Base-by-base conservation (phyloP, 2,329 filamentous ascomycete genomes). In the Pyrenophora graminea region DNA sequence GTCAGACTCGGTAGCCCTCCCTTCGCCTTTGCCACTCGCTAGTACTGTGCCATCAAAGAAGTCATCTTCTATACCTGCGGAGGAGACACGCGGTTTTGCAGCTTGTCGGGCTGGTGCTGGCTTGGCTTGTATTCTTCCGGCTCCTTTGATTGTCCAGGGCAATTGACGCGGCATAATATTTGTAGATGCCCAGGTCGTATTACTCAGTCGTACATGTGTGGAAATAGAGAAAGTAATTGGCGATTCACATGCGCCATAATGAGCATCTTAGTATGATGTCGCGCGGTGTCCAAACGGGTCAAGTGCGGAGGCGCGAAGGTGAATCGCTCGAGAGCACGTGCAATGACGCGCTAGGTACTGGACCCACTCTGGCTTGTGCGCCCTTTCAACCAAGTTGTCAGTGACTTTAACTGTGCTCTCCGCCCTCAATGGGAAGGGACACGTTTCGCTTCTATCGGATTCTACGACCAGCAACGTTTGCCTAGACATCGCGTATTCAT, bases 111-210 rank as follows among this genome's bases (percentile, higher is more conserved):
- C 25, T 15, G 57, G 42, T 39, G 34, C 31, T 38, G 50, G 46
- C 36, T 62, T 62, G 18, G 39, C 43, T 39, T 63, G 55, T 23
- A 58, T 59, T 42, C 58, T 64, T 43, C 55, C 56, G 15, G 45
- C 40, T 34, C 63, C 67, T 45, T 68, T 65, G 39, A 65, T 73
- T 48, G 79, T 76, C 80, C 81, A 83, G 2, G 81, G 81, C 6
- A 84, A 62, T 54, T 77, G 76, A 59, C 81, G 78, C 18, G 79
- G 73, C 81, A 83, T 83, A n/a, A 30, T 56, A 39, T 49, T 44
- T 18, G 38, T 46, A 27, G 18, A 34, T 19, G 37, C 15, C 15
- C 15, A 15, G 15, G 15, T 15, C 15, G 25, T 34, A n/a, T 17
- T 1, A n/a, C 39, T 51, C 42, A 56, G 13, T 39, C 7, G 23